Evolutionary conservation across 225 moss, liverwort and hornwort species (phyloP), one percentile per base, ranked within the genome.

Genomic region (Sphagnum tenellum): DNA sequence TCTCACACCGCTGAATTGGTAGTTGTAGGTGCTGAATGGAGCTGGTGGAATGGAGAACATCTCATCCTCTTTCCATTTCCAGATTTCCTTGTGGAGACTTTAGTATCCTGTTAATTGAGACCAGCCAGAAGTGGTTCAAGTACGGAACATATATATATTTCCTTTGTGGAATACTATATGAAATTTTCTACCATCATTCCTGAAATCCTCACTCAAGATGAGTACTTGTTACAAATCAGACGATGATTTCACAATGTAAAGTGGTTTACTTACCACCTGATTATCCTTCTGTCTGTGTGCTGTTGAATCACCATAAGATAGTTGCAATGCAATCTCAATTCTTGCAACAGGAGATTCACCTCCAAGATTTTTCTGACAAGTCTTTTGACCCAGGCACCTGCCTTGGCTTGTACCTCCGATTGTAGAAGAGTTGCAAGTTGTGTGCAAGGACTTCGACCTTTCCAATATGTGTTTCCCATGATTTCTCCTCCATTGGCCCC

Each of bases 301-400:
- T 5, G 52, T 52, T 48, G 10, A 49, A 3, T 51, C 12, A 14
- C 44, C 70, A 14, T 55, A 29, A 50, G 49, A 61, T 57, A 78
- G 65, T 44, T 75, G 70, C 13, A 78, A 55, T 54, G 13, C 45
- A 9, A 75, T 48, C 9, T 81, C 74, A 50, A 77, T 70, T 70
- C 77, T 75, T 7, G 82, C 78, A 54, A 66, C 47, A 11, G 65
- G 61, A 29, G 29, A 29, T 29, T 29, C 29, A 29, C 29, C 29
- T 29, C 29, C 29, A 29, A 29, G 29, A 13, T 75, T 59, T 53
- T 67, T 73, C 2, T 62, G 8, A 58, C 11, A 48, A 8, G 44
- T 44, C 67, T 67, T 59, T 48, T 13, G 57, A 46, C 56, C 47
- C n/a, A 11, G 29, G 29, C 29, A 9, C 44, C 8, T 44, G 9